phyloP scores from a whole-genome alignment of 108 stramenopile genomes.

The Craspedostauros australis region DNA sequence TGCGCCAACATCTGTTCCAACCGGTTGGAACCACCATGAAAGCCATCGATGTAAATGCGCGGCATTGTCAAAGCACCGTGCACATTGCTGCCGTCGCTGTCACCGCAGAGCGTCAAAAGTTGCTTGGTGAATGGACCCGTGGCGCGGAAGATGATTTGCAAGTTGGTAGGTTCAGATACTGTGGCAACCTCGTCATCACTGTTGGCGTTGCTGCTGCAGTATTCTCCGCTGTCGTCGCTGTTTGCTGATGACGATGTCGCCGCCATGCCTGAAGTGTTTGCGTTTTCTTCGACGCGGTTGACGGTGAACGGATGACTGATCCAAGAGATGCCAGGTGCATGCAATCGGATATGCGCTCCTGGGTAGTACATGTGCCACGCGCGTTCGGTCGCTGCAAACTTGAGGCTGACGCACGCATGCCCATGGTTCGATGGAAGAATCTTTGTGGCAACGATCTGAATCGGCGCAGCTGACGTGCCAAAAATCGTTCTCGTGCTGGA shows the following conservation, averaged over 20 bases:
- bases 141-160: slow-evolving; percentile 41
- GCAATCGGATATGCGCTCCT: slow-evolving; percentile 24
- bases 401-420: slow-evolving; percentile 23
- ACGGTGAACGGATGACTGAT: slow-evolving; percentile 45
- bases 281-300: slow-evolving; percentile 18
- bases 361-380: slow-evolving; percentile 21
- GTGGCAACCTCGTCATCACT: too few relatives aligned
- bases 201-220: too few relatives aligned
- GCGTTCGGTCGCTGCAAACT: slow-evolving; percentile 19
- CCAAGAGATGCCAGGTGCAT: slow-evolving; percentile 21
- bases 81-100: neutral
- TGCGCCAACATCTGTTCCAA: slow-evolving; percentile 26
- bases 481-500: too few relatives aligned
- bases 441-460: slow-evolving; percentile 12
- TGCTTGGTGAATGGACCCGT: slow-evolving; percentile 31
- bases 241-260: too few relatives aligned
- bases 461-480: too few relatives aligned
- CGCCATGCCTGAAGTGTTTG: too few relatives aligned
- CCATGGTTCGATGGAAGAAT: slow-evolving; percentile 4
- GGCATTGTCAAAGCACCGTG: slow-evolving; percentile 4
- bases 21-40: slow-evolving; percentile 25
- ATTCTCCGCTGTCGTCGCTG: too few relatives aligned
- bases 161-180: too few relatives aligned
- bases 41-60: slow-evolving; percentile 35
- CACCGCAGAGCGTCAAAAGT: slow-evolving; percentile 1